Evolutionary conservation across 768 basidiomycete genomes (phyloP).

Genomic region (Tulasnella sp.): DNA sequence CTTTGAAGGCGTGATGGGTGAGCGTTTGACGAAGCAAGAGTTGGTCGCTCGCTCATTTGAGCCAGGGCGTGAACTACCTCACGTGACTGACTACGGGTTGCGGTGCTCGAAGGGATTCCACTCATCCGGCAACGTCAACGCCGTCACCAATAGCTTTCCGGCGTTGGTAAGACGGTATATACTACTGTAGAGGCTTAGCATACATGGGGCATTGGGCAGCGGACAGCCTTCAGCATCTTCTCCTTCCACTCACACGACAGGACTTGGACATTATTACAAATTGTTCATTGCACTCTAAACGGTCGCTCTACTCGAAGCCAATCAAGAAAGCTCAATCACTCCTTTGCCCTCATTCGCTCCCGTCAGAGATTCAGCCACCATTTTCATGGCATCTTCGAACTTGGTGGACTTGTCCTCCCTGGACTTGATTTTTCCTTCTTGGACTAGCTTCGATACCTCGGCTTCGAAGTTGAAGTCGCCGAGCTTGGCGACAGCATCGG

Average conservation of each 20-base stretch:
- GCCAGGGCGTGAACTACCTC: background rate
- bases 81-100: background rate
- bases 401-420: background rate
- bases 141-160: background rate
- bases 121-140: background rate
- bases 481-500: background rate
- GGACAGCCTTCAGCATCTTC: too few species aligned
- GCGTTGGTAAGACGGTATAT: background rate
- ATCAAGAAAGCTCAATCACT: background rate
- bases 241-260: too few species aligned
- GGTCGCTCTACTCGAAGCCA: background rate
- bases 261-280: too few species aligned
- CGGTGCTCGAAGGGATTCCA: background rate
- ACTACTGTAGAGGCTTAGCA: background rate
- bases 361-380: background rate
- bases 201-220: background rate
- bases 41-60: background rate
- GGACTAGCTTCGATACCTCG: slow-evolving; percentile 18
- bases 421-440: slow-evolving; percentile 14
- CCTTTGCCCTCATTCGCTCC: background rate
- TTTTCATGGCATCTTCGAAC: background rate
- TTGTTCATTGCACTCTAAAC: background rate
- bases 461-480: slow-evolving; percentile 14
- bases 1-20: background rate
- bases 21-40: background rate